Percentiles rank a stretch among this genome's conserved stretches.
These are phyloP conservation scores for Salix arbutifolia DNA, from an alignment of 345 rosid species.

Conservation along the genomic window DNA sequence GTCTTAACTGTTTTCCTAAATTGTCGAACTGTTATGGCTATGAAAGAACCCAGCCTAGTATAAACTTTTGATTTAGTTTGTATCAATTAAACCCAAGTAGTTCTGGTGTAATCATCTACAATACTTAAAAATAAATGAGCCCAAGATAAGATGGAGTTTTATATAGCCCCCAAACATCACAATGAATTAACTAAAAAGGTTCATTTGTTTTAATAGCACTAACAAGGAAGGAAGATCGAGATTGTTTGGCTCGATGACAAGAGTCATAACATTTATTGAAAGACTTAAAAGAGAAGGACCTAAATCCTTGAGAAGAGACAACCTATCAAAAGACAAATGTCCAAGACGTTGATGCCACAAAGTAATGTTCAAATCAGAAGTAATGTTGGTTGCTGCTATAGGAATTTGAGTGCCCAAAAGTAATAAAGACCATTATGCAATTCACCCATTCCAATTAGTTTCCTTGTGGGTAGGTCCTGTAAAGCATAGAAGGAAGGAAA, in stretches of 20 bases:
- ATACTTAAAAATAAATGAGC: too few species aligned
- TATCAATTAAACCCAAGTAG: too few species aligned
- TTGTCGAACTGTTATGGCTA: background rate
- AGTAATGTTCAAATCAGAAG: background rate
- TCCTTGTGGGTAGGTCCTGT: background rate
- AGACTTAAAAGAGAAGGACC: background rate
- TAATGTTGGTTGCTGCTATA: background rate
- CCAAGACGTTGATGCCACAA: background rate
- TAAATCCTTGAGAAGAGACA: background rate
- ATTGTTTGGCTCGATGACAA: background rate
- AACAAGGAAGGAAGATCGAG: background rate
- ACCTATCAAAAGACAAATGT: background rate
- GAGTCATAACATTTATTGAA: background rate
- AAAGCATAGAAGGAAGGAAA: too few species aligned
- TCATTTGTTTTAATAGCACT: background rate
- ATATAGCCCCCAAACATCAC: background rate
- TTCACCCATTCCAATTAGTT: background rate
- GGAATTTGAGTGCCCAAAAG: background rate
- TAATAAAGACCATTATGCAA: background rate
- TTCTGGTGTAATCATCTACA: too few species aligned
- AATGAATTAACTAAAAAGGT: background rate
- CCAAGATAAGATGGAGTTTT: background rate
- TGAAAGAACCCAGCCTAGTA: too few species aligned
- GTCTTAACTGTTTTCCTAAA: background rate
- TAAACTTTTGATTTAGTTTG: too few species aligned